Base-by-base conservation (phyloP, 306 rosid genomes). In the Echinosophora koreensis region DNA sequence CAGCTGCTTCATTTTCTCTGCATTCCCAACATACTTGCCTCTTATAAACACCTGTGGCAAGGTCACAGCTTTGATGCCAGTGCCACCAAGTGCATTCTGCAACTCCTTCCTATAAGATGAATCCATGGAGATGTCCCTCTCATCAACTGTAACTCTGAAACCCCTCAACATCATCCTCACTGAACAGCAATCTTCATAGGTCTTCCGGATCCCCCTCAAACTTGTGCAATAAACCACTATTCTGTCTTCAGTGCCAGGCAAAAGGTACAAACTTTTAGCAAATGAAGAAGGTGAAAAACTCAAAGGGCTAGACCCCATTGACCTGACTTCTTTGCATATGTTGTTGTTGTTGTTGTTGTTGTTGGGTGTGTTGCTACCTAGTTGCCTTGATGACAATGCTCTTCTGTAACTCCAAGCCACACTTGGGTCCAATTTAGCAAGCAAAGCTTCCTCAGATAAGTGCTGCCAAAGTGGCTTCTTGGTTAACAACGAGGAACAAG, bases 391-490 rank as follows among this genome's bases (percentile, higher is more conserved):
- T 14, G 95, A 91, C 61, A 91, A 75, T 35, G 98, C 97, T 71
- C 95, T 59, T 17, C 93, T 56, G 66, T 93, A 93, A 58, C 95
- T 89, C 71, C 81, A 85, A 30, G 77, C 92, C 57, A 93, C 98
- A 47, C 88, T 87, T 34, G 93, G 93, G 60, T 88, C 97, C 71
- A 93, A 76, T 79, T 93, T 93, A 9, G 97, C 78, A 10, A 93
- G 86, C 52, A 93, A 65, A 32, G 90, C 89, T 73, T 93, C 98
- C 76, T 93, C 97, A 0, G 98, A 89, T 46, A 93, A 81, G 77
- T 91, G 90, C 74, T 93, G 89, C 98, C 98, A 93, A 2, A 93
- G 88, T 13, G 97, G 95, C 82, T 91, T 93, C 71, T 84, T 82
- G 5, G 60, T 8, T 5, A 46, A 11, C 2, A 80, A 35, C 3